Percentiles rank a stretch among this genome's conserved stretches.
phyloP scores from a whole-genome alignment of 306 rosid genomes.

The Prunus padus region DNA sequence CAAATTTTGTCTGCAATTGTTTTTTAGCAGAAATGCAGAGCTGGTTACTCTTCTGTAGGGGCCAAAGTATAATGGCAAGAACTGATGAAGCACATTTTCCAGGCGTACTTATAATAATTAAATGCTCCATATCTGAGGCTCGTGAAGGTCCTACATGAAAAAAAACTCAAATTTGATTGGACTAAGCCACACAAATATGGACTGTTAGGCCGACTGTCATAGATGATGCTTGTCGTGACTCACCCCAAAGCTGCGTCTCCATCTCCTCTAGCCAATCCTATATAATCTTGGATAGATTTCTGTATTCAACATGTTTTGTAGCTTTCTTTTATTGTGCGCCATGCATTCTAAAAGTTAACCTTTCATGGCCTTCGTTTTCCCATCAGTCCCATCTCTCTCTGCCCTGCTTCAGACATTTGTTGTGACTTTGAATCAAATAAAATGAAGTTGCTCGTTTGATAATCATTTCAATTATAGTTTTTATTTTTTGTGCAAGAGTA shows the following conservation, averaged over 20 bases:
- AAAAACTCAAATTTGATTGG: conserved; percentile 20
- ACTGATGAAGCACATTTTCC: neutral
- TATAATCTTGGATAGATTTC: conserved; percentile 37
- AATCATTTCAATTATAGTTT: too few relatives aligned
- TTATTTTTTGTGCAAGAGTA: too few relatives aligned
- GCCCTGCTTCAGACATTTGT: too few relatives aligned
- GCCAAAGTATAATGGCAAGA: too few relatives aligned
- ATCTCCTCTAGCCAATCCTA: conserved; percentile 8
- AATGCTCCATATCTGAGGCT: conserved; percentile 31
- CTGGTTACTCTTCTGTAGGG: too few relatives aligned
- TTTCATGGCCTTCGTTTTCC: conserved; percentile 58
- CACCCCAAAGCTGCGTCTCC: conserved; percentile 13
- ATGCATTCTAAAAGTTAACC: conserved; percentile 51
- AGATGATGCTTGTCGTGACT: conserved; percentile 25
- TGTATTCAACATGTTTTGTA: conserved; percentile 43
- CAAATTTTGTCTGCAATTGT: too few relatives aligned
- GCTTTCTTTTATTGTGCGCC: conserved; percentile 71
- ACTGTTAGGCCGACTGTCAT: conserved; percentile 2
- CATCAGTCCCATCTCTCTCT: conserved; percentile 53
- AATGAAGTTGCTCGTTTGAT: too few relatives aligned
- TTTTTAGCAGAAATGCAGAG: neutral
- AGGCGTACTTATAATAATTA: neutral
- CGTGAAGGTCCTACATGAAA: conserved; percentile 31
- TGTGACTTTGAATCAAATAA: neutral
- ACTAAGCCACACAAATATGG: conserved; percentile 31